These are phyloP conservation scores for Penicillium cosmopolitanum DNA, from an alignment of 495 filamentous ascomycete species.

Conservation along the genomic window DNA sequence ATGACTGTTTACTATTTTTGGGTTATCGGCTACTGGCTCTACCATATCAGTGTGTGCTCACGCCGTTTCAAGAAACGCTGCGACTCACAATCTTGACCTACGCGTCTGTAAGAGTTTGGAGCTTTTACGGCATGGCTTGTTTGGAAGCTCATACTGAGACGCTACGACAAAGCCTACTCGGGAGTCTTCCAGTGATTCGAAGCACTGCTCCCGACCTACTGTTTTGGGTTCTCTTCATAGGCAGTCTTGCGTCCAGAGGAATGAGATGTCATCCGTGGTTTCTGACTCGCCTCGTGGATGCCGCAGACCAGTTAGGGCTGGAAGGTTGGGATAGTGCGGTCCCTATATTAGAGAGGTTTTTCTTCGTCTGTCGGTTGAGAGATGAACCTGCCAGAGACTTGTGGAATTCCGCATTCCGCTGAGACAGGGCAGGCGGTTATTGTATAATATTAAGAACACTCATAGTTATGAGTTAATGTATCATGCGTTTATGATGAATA, in stretches of 20 bases:
- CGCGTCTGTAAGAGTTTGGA: constrained; percentile 17
- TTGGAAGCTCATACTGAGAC: constrained; percentile 6
- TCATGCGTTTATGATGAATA: not conserved
- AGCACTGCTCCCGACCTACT: constrained; percentile 14
- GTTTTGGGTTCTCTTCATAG: constrained; percentile 18
- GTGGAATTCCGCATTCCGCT: constrained; percentile 18
- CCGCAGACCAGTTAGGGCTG: constrained; percentile 10
- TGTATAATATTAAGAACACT: constrained; percentile 2
- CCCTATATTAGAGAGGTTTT: constrained; percentile 16
- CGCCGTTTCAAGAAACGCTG: constrained; percentile 21
- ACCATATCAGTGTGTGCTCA: constrained; percentile 7
- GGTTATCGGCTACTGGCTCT: constrained; percentile 16
- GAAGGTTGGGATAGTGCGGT: constrained; percentile 16
- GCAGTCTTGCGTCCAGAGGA: constrained; percentile 12
- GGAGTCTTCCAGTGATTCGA: constrained; percentile 11
- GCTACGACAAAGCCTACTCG: constrained; percentile 15
- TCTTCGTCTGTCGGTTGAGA: constrained; percentile 17
- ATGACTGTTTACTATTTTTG: constrained; percentile 22
- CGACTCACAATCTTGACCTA: constrained; percentile 21
- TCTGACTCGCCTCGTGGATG: constrained; percentile 8
- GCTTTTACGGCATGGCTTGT: constrained; percentile 19
- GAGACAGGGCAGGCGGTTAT: not conserved
- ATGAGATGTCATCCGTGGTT: constrained; percentile 18
- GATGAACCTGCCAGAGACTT: constrained; percentile 17
- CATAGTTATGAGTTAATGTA: not conserved